Evolutionary conservation across 768 basidiomycete genomes (phyloP).

Genomic region (Mycena vulgaris): DNA sequence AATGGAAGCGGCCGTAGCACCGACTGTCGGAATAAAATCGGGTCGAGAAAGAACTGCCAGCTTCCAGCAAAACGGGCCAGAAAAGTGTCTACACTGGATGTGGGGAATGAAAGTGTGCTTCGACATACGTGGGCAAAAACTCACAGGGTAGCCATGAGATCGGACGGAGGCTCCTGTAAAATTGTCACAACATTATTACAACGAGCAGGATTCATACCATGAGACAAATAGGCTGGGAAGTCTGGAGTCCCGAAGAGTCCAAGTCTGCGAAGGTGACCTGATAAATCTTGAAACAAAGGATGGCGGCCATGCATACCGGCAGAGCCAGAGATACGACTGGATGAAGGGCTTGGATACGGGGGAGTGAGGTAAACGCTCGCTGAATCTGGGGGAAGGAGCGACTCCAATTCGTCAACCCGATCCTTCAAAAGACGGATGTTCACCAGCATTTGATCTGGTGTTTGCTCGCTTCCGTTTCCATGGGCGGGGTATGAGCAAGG

Average conservation of each 20-base stretch:
- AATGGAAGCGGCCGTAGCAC: constrained; percentile 65
- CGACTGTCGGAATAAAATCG: constrained; percentile 61
- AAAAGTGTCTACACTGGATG: constrained; percentile 8
- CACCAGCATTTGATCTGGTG: constrained; percentile 19
- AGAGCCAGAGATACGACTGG: not conserved
- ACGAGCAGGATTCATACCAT: not conserved
- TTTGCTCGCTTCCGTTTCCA: not conserved
- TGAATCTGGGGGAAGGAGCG: not conserved
- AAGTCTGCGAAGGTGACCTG: too few species aligned
- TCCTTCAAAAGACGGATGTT: constrained; percentile 5
- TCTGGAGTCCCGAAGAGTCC: too few species aligned
- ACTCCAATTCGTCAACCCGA: constrained; percentile 25
- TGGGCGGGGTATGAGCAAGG: constrained; percentile 25
- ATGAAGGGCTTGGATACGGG: not conserved
- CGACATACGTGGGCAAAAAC: not conserved
- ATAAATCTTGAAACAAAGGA: too few species aligned
- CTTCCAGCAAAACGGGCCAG: constrained; percentile 13
- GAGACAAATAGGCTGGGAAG: not conserved
- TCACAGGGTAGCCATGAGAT: not conserved
- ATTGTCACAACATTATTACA: not conserved
- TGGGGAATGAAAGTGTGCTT: not conserved
- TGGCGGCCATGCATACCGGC: not conserved
- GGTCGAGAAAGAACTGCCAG: constrained; percentile 41
- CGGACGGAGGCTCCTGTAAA: not conserved
- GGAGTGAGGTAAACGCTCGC: constrained; percentile 1